Evolutionary conservation across 2,329 filamentous ascomycete genomes (phyloP), one percentile per base, ranked within the genome.

Genomic region (Amauroascus verrucosus): DNA sequence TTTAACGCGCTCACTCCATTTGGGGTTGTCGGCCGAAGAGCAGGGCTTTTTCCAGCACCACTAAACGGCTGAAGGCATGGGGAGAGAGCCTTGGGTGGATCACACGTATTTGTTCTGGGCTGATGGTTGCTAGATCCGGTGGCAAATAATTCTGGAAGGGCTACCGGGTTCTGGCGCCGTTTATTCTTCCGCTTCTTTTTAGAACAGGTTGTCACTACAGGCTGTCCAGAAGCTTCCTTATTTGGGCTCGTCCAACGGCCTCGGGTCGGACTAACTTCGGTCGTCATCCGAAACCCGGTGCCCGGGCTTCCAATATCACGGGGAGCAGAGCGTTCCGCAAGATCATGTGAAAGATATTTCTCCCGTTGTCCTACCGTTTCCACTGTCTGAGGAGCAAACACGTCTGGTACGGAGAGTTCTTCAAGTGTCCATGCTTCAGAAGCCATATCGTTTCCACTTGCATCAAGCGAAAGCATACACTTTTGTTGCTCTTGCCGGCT

Each of bases 1-100:
- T 88, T 88, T 63, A 96, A 74, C 62, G 84, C 86, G 63, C 87
- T 86, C 62, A 96, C 89, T 46, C 50, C 89, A 56, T 85, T 67
- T 1, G 73, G 67, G 22, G 75, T 76, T 0, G 72, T 67, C 6
- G 79, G 74, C 56, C 77, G 41, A 28, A 46, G 22, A 1, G 43
- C 24, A 24, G 50, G 48, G 35, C 48, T 53, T 30, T 30, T 53
- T 16, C 30, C 20, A 40, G 18, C 24, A 20, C 43, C 16, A 11
- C 6, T 14, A 41, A 53, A 11, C 4, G 51, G 44, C n/a, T 16
- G 43, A 24, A 37, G 16, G 6, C 6, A 18, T 18, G 43, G 35
- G 16, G 24, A n/a, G 40, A 33, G n/a, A 24, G 30, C 41, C 14
- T 46, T 43, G 11, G 14, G 16, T 8, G 16, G 11, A n/a, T n/a